Evolutionary conservation across 2,329 filamentous ascomycete species (phyloP), one percentile per base, ranked within the genome.

Genomic region (Neurospora sp.): DNA sequence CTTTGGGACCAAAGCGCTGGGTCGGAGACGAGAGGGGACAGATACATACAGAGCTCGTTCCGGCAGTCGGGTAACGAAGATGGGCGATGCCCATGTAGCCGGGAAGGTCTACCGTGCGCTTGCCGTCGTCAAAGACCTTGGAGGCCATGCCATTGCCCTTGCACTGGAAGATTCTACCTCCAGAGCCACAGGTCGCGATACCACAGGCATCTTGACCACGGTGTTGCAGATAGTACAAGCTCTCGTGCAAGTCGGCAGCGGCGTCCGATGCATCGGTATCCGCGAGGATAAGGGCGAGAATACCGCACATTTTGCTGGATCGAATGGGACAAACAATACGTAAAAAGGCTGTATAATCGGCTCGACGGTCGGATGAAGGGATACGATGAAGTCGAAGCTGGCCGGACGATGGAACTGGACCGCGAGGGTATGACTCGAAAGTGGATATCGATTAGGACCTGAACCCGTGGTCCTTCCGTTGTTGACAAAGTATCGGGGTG

Each of bases 101-200:
- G 12, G 92, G 91, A 68, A 96, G 85, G 76, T 93, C 89, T 67
- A 86, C 82, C 52, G 94, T 85, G 72, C 91, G 87, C 71, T 88
- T 86, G 74, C 92, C 93, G 73, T 97, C 91, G 68, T 90, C 85
- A 81, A 97, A 97, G 75, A 97, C 93, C 78, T 90, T 92, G 70
- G 90, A 87, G 52, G 91, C 93, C 86, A 97, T 91, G 69, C 93
- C 94, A 77, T 93, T 93, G 74, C 93, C 93, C 82, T 97, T 97
- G 83, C 91, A 91, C 78, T 96, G 92, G 79, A 91, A 95, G 74
- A 97, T 90, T 62, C 92, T 87, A 72, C 94, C 93, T 41, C 92
- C 92, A 83, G 73, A 72, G 17, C 86, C 74, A 86, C 90, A 84
- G 85, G 93, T 75, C 83, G 93, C 88, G 75, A 97, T 95, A 73